These are phyloP conservation scores for Globisporangium radiosum DNA, from an alignment of 352 stramenopile genomes.

Conservation along the genomic window DNA sequence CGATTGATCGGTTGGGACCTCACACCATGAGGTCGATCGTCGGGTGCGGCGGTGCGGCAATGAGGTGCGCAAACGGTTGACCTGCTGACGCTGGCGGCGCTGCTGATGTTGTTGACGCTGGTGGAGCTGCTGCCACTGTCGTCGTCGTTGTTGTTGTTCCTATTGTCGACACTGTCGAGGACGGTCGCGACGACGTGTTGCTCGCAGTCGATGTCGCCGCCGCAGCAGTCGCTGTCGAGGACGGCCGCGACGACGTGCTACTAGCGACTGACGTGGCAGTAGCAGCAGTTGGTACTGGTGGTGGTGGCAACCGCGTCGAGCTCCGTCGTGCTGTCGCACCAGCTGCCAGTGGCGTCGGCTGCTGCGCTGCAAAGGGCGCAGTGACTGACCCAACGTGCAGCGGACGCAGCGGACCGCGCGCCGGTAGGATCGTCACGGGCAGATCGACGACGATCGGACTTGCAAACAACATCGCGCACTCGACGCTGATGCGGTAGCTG, in stretches of 20 bases:
- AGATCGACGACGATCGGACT: constrained; percentile 25
- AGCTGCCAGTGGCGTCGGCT: neutral
- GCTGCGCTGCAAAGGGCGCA: neutral
- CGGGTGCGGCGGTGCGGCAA: neutral
- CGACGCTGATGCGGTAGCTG: constrained; percentile 51
- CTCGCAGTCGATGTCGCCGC: too few relatives aligned
- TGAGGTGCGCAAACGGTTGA: constrained; percentile 11
- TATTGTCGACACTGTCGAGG: too few relatives aligned
- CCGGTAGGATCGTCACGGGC: constrained; percentile 27
- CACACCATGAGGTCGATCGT: constrained; percentile 13
- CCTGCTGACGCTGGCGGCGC: neutral
- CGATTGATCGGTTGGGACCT: neutral
- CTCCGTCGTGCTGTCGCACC: neutral
- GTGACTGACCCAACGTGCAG: neutral
- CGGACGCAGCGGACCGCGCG: constrained; percentile 6
- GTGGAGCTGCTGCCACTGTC: neutral
- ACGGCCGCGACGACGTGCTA: too few relatives aligned
- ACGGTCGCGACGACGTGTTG: too few relatives aligned
- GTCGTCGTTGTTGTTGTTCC: neutral
- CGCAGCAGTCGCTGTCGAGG: too few relatives aligned
- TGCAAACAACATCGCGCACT: constrained; percentile 43
- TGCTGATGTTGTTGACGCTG: neutral
- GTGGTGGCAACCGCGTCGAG: neutral
- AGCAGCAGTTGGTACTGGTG: neutral
- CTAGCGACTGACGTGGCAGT: too few relatives aligned